Conservation (phyloP, 2,329 filamentous ascomycete species). For the Sporothrix inflata region DNA sequence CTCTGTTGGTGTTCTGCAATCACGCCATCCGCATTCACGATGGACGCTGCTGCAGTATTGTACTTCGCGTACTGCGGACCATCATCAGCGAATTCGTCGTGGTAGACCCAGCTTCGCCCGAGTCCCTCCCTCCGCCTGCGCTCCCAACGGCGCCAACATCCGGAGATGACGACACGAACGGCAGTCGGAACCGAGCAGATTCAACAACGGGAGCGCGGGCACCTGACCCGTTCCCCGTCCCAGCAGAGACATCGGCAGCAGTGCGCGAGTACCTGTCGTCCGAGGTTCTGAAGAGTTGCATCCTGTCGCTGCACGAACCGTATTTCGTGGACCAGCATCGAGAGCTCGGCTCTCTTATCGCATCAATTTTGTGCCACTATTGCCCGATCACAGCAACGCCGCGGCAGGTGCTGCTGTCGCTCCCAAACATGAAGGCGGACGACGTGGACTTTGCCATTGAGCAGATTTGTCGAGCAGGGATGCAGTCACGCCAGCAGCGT, state of each 20-base stretch:
- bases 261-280: slow-evolving; percentile 89
- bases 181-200: background rate
- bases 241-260: slow-evolving; percentile 59
- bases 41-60: slow-evolving; percentile 82
- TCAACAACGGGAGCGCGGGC: slow-evolving; percentile 32
- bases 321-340: slow-evolving; percentile 97
- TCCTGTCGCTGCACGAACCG: slow-evolving; percentile 87
- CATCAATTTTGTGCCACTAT: slow-evolving; percentile 80
- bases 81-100: slow-evolving; percentile 76
- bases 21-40: slow-evolving; percentile 90
- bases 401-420: slow-evolving; percentile 71
- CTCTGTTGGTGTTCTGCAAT: slow-evolving; percentile 87
- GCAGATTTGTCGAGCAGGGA: slow-evolving; percentile 60
- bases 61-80: slow-evolving; percentile 82
- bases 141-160: slow-evolving; percentile 21
- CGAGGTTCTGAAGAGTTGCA: slow-evolving; percentile 86
- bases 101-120: background rate
- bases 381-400: slow-evolving; percentile 70
- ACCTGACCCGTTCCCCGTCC: slow-evolving; percentile 48
- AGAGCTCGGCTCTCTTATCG: slow-evolving; percentile 85
- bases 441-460: slow-evolving; percentile 69
- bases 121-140: slow-evolving; percentile 8
- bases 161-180: slow-evolving; percentile 12
- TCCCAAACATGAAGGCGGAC: slow-evolving; percentile 73
- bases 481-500: slow-evolving; percentile 75